A percentile compares a stretch with the other conserved stretches of the same genome.
Conservation (phyloP, 176 grass and related monocot species). For the Aegilops longissima region DNA sequence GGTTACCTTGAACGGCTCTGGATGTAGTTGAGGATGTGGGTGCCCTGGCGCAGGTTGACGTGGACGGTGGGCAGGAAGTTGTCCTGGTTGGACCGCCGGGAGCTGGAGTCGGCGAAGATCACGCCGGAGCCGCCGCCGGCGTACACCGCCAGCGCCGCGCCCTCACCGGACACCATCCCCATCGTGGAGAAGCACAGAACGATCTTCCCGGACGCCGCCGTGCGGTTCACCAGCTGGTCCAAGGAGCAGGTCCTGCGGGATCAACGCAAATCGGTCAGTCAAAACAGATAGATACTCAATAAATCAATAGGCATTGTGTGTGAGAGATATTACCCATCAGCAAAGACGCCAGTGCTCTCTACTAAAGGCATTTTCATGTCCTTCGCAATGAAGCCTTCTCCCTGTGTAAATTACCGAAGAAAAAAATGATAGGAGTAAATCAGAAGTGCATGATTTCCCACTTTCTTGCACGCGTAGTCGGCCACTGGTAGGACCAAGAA, state of each 20-base stretch:
- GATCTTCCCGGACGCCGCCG: constrained; percentile 46
- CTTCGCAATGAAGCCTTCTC: constrained; percentile 61
- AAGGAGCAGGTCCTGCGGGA: constrained; percentile 49
- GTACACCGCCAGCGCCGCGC: constrained; percentile 57
- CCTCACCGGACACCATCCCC: constrained; percentile 49
- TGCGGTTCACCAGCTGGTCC: constrained; percentile 44
- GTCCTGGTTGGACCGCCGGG: constrained; percentile 53
- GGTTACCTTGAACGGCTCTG: constrained; percentile 1
- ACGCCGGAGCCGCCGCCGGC: constrained; percentile 55
- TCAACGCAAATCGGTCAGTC: not conserved
- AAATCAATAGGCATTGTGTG: not conserved
- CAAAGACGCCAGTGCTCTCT: constrained; percentile 64
- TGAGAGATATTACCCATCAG: constrained; percentile 40
- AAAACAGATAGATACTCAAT: not conserved
- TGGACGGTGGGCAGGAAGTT: constrained; percentile 66
- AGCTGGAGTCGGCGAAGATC: constrained; percentile 65
- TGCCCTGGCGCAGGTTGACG: constrained; percentile 73
- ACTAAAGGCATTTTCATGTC: constrained; percentile 58
- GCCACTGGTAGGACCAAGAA: not conserved
- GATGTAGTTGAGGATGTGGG: constrained; percentile 81
- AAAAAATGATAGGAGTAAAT: not conserved
- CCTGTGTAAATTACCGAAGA: constrained; percentile 36
- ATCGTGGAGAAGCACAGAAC: constrained; percentile 70
- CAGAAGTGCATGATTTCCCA: not conserved
- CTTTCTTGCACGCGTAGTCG: not conserved